A percentile compares a stretch with the other conserved stretches of the same genome.
phyloP scores from a whole-genome alignment of 2,329 filamentous ascomycete genomes.

The Alternaria viburni region DNA sequence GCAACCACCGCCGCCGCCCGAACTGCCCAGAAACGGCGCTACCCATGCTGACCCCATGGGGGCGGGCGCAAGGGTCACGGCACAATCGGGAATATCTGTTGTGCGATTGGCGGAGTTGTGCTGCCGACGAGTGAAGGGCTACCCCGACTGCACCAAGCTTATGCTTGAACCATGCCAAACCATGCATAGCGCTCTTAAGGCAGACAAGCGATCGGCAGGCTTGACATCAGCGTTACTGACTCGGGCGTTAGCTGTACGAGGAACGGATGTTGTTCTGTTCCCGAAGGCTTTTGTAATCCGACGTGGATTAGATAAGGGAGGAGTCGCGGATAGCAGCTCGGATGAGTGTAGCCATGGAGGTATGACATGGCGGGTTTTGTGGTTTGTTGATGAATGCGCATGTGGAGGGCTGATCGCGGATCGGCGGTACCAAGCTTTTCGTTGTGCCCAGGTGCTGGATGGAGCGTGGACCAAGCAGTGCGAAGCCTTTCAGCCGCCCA shows the following conservation, averaged over 20 bases:
- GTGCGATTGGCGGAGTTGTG: neutral
- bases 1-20: neutral
- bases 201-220: neutral
- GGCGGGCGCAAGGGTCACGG: neutral
- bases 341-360: neutral
- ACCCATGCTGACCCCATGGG: slow-evolving; percentile 1
- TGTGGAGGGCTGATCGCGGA: neutral
- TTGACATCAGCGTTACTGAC: neutral
- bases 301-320: neutral
- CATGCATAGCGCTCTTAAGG: neutral
- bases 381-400: neutral
- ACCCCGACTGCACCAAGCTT: neutral
- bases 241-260: neutral
- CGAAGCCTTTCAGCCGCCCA: slow-evolving; percentile 3
- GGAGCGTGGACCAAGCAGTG: slow-evolving; percentile 4
- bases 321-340: neutral
- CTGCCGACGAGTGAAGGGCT: neutral
- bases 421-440: slow-evolving; percentile 1
- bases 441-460: neutral
- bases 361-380: neutral
- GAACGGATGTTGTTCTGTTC: neutral
- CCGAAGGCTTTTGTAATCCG: neutral
- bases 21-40: neutral
- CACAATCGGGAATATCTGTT: neutral
- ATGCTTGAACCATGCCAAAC: neutral